Conservation (phyloP, 768 basidiomycete species). For the Phlegmacium glaucopus region DNA sequence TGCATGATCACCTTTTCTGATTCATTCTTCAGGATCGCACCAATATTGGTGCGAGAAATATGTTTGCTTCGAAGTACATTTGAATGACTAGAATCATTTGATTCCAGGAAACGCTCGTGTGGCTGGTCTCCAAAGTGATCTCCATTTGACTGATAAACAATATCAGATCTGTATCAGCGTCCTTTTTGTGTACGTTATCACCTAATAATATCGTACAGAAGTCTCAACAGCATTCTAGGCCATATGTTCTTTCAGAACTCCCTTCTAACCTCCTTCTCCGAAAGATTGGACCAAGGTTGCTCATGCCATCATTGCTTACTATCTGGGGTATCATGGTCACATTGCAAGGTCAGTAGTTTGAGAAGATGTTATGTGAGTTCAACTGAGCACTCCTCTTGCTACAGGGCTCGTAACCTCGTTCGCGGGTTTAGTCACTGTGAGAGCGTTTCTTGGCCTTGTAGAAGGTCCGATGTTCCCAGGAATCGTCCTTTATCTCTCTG, state of each 20-base stretch:
- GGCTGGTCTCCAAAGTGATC: conserved; percentile 43
- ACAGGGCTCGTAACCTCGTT: conserved; percentile 44
- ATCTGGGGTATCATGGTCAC: conserved; percentile 49
- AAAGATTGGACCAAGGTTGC: conserved; percentile 41
- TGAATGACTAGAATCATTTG: neutral
- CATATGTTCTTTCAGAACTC: conserved; percentile 45
- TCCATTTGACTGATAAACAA: too few relatives aligned
- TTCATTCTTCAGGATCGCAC: conserved; percentile 26
- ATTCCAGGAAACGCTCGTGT: conserved; percentile 42
- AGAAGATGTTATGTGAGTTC: neutral
- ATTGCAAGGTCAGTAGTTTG: conserved; percentile 25
- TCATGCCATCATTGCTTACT: conserved; percentile 46
- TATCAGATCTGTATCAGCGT: too few relatives aligned
- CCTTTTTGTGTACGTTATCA: conserved; percentile 25
- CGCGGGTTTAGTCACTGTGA: conserved; percentile 43
- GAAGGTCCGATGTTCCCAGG: too few relatives aligned
- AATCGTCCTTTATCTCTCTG: too few relatives aligned
- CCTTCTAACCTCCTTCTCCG: conserved; percentile 44
- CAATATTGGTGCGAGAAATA: conserved; percentile 28
- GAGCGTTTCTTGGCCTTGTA: conserved; percentile 54
- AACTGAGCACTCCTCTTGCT: too few relatives aligned
- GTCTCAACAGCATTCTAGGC: conserved; percentile 16
- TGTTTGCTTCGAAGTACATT: neutral
- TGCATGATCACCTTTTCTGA: neutral
- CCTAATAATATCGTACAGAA: neutral